Conservation (phyloP, 768 basidiomycete genomes). For the Russula olivacea region DNA sequence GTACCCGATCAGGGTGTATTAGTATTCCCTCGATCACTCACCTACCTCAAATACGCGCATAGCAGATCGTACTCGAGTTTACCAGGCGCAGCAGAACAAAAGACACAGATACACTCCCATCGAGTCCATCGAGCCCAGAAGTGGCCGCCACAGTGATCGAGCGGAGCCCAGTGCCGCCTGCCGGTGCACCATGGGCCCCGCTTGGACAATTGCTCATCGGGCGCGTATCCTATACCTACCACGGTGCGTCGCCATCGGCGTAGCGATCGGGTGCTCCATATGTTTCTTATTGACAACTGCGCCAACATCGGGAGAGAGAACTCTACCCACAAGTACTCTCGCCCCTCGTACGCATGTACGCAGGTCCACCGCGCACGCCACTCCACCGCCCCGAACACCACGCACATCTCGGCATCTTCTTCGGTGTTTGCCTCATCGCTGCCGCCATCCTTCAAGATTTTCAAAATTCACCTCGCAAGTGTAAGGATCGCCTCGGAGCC, state of each 20-base stretch:
- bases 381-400: conserved; percentile 24
- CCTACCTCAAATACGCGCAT: neutral
- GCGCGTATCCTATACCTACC: conserved; percentile 20
- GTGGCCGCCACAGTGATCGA: too few species aligned
- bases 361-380: conserved; percentile 1
- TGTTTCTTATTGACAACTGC: too few species aligned
- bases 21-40: too few species aligned
- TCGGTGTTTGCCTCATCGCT: neutral
- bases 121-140: neutral
- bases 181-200: neutral
- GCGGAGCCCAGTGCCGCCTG: neutral
- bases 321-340: conserved; percentile 11
- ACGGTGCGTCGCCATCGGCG: conserved; percentile 22
- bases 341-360: conserved; percentile 15
- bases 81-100: neutral
- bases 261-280: too few species aligned
- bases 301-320: too few species aligned
- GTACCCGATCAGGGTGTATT: too few species aligned
- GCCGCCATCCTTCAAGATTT: neutral
- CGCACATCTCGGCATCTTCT: conserved; percentile 21
- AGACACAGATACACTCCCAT: conserved; percentile 10
- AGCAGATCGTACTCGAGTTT: neutral
- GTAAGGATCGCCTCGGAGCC: too few species aligned
- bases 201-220: neutral
- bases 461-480: too few species aligned